Evolutionary conservation across 2,329 filamentous ascomycete genomes (phyloP).

Genomic region (Clonostachys chloroleuca): DNA sequence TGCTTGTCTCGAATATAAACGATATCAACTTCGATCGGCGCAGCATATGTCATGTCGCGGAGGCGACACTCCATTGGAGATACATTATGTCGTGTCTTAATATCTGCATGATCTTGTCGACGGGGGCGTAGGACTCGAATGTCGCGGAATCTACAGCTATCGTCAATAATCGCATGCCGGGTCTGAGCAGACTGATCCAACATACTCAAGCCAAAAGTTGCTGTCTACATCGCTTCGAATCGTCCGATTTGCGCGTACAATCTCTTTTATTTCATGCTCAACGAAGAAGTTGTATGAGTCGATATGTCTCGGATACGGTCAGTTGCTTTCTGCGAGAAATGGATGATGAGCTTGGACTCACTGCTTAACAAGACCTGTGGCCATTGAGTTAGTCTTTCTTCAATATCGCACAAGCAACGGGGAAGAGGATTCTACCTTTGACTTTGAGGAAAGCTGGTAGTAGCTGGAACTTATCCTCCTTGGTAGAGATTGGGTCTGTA

Average conservation of each 20-base stretch:
- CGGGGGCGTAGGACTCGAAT: slow-evolving; percentile 83
- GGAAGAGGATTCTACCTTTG: slow-evolving; percentile 54
- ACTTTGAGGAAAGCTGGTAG: slow-evolving; percentile 97
- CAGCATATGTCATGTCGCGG: slow-evolving; percentile 96
- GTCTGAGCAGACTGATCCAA: not conserved
- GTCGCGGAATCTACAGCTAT: slow-evolving; percentile 60
- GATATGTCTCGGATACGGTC: slow-evolving; percentile 56
- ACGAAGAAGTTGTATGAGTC: slow-evolving; percentile 99
- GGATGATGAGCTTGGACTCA: slow-evolving; percentile 27
- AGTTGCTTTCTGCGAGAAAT: not conserved
- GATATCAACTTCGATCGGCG: slow-evolving; percentile 89
- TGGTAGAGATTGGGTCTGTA: slow-evolving; percentile 59
- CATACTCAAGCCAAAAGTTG: slow-evolving; percentile 79
- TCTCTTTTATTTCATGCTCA: slow-evolving; percentile 94
- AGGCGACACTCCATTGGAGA: slow-evolving; percentile 96
- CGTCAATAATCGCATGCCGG: too few species aligned
- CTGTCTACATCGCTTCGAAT: slow-evolving; percentile 91
- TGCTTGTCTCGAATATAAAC: slow-evolving; percentile 81
- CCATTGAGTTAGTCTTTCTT: not conserved
- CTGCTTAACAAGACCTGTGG: slow-evolving; percentile 77
- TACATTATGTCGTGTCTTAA: slow-evolving; percentile 67
- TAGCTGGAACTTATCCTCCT: slow-evolving; percentile 92
- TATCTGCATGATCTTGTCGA: slow-evolving; percentile 70
- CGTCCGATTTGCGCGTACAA: slow-evolving; percentile 83
- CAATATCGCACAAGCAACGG: not conserved